A percentile compares a stretch with the other conserved stretches of the same genome.
These are phyloP conservation scores for Epichloe coenophiala DNA, from an alignment of 2,329 filamentous ascomycete species.

Conservation along the genomic window DNA sequence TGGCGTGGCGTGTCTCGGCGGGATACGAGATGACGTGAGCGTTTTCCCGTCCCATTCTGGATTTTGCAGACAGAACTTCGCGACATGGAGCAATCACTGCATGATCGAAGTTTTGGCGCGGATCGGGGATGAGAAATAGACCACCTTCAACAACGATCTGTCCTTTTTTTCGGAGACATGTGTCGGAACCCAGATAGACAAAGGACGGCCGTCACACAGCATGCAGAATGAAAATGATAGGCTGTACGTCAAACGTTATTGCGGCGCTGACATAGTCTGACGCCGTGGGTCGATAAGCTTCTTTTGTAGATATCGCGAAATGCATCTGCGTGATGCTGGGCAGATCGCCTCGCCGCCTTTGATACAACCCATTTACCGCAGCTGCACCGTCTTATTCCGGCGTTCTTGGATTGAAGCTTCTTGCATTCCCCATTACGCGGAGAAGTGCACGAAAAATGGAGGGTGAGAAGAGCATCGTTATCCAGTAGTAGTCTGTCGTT, in stretches of 20 bases:
- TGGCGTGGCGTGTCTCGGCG: background rate
- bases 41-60: too few relatives aligned
- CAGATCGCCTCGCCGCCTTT: background rate
- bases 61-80: too few relatives aligned
- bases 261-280: background rate
- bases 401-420: background rate
- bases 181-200: too few relatives aligned
- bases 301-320: background rate
- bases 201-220: background rate
- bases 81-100: too few relatives aligned
- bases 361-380: background rate
- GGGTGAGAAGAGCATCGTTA: slow-evolving; percentile 49
- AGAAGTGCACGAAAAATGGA: slow-evolving; percentile 20
- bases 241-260: background rate
- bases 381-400: background rate
- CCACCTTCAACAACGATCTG: too few relatives aligned
- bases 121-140: too few relatives aligned
- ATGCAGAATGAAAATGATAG: background rate
- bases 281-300: background rate
- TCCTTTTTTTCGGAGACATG: too few relatives aligned
- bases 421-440: background rate
- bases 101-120: too few relatives aligned
- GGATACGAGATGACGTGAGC: background rate
- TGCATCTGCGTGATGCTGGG: background rate
- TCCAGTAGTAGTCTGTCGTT: slow-evolving; percentile 94